Evolutionary conservation across 1,284 basidiomycete species (phyloP).

Genomic region (Trametes hirsuta): DNA sequence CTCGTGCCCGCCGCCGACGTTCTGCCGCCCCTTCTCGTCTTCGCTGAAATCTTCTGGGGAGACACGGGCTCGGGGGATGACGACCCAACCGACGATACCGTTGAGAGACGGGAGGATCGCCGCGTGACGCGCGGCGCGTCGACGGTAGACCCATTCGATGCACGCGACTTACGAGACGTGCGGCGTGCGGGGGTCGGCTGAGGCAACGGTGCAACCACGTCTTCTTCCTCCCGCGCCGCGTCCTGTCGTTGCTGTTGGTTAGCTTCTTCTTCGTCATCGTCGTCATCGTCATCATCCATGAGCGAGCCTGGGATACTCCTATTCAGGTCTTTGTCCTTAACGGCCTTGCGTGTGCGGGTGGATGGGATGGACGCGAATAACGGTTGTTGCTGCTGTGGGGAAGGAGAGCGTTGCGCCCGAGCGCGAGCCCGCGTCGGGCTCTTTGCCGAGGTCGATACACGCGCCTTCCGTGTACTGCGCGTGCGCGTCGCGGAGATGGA

Average conservation of each 20-base stretch:
- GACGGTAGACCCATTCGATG: conserved; percentile 24
- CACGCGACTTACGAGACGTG: conserved; percentile 28
- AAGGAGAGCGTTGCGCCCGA: conserved; percentile 6
- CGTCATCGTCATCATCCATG: conserved; percentile 51
- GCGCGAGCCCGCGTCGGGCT: conserved; percentile 9
- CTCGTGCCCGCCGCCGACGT: conserved; percentile 3
- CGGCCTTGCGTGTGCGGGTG: conserved; percentile 21
- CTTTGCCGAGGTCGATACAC: neutral
- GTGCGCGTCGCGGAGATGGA: conserved; percentile 9
- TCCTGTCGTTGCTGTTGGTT: conserved; percentile 32
- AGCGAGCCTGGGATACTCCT: conserved; percentile 60
- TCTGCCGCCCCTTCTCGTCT: conserved; percentile 15
- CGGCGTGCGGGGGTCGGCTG: conserved; percentile 37
- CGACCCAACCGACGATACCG: conserved; percentile 28
- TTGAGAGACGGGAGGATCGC: conserved; percentile 26
- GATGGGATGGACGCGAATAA: conserved; percentile 20
- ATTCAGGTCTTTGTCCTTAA: conserved; percentile 33
- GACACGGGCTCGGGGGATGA: conserved; percentile 34
- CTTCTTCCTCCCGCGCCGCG: conserved; percentile 46
- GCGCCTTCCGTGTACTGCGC: conserved; percentile 1
- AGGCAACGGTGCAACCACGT: conserved; percentile 53
- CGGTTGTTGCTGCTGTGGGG: conserved; percentile 11
- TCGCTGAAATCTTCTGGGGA: conserved; percentile 28
- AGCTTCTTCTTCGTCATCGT: conserved; percentile 45
- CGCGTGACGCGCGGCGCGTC: conserved; percentile 22